Conservation (phyloP, 202 grass and related monocot species). For the Saccharum hybrid region DNA sequence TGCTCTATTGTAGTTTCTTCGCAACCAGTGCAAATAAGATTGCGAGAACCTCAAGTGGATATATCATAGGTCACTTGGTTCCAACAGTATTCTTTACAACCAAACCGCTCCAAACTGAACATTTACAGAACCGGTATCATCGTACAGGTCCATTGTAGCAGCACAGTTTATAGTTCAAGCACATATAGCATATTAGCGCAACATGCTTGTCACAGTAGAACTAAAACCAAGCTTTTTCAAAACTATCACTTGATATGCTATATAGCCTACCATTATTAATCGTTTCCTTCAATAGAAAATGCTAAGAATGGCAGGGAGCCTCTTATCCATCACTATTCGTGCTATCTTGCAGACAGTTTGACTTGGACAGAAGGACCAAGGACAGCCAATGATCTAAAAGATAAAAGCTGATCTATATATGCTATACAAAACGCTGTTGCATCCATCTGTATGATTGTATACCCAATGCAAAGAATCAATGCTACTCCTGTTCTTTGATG, state of each 20-base stretch:
- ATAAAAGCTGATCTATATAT: not conserved
- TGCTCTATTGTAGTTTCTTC: not conserved
- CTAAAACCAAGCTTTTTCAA: constrained; percentile 19
- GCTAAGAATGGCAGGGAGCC: not conserved
- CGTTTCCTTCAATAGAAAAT: not conserved
- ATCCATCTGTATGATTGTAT: not conserved
- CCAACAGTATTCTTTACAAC: not conserved
- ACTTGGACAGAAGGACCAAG: constrained; percentile 30
- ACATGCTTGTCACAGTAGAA: constrained; percentile 12
- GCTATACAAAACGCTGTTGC: constrained; percentile 9
- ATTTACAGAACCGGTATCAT: not conserved
- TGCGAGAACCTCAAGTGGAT: not conserved
- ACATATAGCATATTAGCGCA: not conserved
- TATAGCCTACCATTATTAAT: not conserved
- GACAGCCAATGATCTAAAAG: not conserved
- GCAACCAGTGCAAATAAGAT: not conserved
- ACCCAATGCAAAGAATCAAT: constrained; percentile 4
- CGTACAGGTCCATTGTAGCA: not conserved
- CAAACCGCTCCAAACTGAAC: not conserved
- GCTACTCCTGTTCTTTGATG: not conserved
- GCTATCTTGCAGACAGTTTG: not conserved
- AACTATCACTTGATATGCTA: not conserved
- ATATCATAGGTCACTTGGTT: not conserved
- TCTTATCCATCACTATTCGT: not conserved
- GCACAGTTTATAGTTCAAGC: not conserved